These are phyloP conservation scores for Phytophthora syringae DNA, from an alignment of 352 stramenopile species.

Conservation along the genomic window DNA sequence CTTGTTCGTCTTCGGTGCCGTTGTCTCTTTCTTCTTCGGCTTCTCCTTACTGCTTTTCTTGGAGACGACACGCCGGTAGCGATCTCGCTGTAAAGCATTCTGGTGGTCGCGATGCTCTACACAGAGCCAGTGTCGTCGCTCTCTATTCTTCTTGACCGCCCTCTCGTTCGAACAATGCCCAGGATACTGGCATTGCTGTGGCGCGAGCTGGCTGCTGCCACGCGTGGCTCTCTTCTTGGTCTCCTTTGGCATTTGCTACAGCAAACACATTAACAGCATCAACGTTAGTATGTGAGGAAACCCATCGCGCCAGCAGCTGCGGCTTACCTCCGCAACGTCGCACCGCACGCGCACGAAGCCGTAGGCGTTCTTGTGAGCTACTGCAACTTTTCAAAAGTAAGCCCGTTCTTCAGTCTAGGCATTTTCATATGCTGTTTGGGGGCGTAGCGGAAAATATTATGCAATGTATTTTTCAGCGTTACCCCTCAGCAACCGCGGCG, in stretches of 20 bases:
- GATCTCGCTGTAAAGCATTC: slow-evolving; percentile 2
- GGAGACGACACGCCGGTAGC: not conserved
- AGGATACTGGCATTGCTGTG: not conserved
- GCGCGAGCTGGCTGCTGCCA: not conserved
- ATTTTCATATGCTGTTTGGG: not conserved
- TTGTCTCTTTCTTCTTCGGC: too few relatives aligned
- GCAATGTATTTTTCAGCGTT: not conserved
- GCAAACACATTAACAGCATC: too few relatives aligned
- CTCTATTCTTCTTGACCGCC: not conserved
- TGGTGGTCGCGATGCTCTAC: not conserved
- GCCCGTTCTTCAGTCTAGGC: not conserved
- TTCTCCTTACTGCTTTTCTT: not conserved
- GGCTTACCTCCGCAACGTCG: not conserved
- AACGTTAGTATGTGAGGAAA: too few relatives aligned
- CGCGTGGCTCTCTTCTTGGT: not conserved
- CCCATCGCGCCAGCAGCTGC: not conserved
- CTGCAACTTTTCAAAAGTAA: slow-evolving; percentile 3
- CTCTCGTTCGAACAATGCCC: not conserved
- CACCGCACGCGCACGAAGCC: not conserved
- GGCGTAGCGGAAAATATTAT: slow-evolving; percentile 1
- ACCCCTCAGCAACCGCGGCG: not conserved
- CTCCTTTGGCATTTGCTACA: not conserved
- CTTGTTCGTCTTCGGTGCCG: too few relatives aligned
- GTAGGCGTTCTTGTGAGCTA: too few relatives aligned
- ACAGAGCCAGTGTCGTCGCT: not conserved